A percentile compares a stretch with the other conserved stretches of the same genome.
Evolutionary conservation across 179 eudicot species (phyloP).

Genomic region (Pouteria campechiana): DNA sequence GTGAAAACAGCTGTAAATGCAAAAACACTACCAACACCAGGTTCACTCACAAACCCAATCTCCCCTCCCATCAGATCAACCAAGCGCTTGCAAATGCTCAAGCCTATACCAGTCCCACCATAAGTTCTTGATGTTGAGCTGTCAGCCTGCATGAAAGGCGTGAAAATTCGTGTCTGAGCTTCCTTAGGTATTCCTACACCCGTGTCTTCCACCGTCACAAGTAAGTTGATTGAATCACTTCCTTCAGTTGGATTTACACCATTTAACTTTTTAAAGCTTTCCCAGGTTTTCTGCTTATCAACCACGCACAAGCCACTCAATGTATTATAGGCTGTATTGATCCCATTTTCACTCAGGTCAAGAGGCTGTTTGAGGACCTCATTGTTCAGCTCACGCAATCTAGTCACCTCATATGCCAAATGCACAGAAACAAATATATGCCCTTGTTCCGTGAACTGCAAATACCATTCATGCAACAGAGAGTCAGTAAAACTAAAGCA

Average conservation of each 20-base stretch:
- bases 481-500: too few species aligned
- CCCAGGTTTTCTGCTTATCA: constrained; percentile 72
- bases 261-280: constrained; percentile 30
- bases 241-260: constrained; percentile 16
- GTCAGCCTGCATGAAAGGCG: constrained; percentile 97
- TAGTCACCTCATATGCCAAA: constrained; percentile 58
- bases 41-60: constrained; percentile 74
- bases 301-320: constrained; percentile 83
- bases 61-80: constrained; percentile 95
- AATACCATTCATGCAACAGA: too few species aligned
- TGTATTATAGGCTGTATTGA: constrained; percentile 26
- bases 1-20: constrained; percentile 59
- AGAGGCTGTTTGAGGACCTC: constrained; percentile 48
- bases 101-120: constrained; percentile 96
- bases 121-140: constrained; percentile 87
- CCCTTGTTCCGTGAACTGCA: constrained; percentile 83
- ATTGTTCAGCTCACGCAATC: constrained; percentile 32
- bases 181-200: constrained; percentile 79
- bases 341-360: constrained; percentile 13
- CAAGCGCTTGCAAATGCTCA: constrained; percentile 82
- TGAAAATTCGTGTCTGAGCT: constrained; percentile 66
- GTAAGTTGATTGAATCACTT: constrained; percentile 33
- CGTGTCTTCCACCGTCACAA: constrained; percentile 90
- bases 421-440: constrained; percentile 87
- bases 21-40: constrained; percentile 68